Percentiles rank a stretch among this genome's conserved stretches.
Evolutionary conservation across 2,329 filamentous ascomycete species (phyloP).

Genomic region (Parastagonospora nodorum): DNA sequence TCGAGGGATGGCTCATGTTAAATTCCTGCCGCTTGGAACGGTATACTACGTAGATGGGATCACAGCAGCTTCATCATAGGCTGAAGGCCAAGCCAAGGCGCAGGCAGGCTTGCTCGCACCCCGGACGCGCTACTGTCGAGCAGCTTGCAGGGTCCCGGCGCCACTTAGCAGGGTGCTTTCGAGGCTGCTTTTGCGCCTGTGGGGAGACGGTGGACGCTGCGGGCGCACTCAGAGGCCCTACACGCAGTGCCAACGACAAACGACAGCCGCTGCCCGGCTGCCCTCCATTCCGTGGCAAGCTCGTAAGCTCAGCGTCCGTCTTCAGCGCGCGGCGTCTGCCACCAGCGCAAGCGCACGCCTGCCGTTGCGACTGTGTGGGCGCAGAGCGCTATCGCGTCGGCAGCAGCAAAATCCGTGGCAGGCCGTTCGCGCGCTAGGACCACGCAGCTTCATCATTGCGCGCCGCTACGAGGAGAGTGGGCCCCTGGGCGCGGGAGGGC

Average conservation of each 20-base stretch:
- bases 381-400: conserved; percentile 16
- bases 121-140: conserved; percentile 34
- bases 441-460: conserved; percentile 19
- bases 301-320: conserved; percentile 10
- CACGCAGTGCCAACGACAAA: too few species aligned
- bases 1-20: conserved; percentile 39
- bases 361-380: conserved; percentile 9
- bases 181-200: conserved; percentile 39
- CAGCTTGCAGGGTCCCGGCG: conserved; percentile 24
- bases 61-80: conserved; percentile 46
- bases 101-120: conserved; percentile 37
- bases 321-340: conserved; percentile 2
- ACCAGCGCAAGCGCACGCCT: conserved; percentile 12
- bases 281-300: conserved; percentile 18
- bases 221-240: background rate
- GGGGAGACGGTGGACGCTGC: conserved; percentile 18
- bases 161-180: conserved; percentile 24
- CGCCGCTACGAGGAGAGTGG: conserved; percentile 30
- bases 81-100: conserved; percentile 41
- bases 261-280: conserved; percentile 11
- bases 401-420: conserved; percentile 20
- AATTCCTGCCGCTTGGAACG: conserved; percentile 35
- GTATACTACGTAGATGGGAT: conserved; percentile 42
- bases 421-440: conserved; percentile 19
- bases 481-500: conserved; percentile 30